Conservation (phyloP, 305 asterid species). For the Fraxinus angustifolia region DNA sequence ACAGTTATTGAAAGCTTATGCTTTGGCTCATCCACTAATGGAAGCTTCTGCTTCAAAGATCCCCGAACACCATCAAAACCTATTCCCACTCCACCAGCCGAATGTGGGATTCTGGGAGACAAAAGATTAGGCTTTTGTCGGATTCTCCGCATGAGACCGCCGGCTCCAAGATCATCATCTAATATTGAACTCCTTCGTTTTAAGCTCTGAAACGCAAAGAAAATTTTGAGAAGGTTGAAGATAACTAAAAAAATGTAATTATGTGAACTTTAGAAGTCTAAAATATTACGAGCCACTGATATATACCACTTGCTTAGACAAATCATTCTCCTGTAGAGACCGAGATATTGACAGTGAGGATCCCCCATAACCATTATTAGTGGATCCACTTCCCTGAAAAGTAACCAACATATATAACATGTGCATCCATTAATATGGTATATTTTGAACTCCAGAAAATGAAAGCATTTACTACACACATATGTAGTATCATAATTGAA, state of each 20-base stretch:
- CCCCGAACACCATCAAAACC: constrained; percentile 34
- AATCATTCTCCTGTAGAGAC: constrained; percentile 37
- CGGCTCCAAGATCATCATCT: constrained; percentile 75
- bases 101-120: constrained; percentile 34
- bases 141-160: constrained; percentile 74
- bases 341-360: constrained; percentile 35
- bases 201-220: constrained; percentile 44
- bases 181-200: constrained; percentile 76
- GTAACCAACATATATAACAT: constrained; percentile 6
- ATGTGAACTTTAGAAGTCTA: constrained; percentile 13
- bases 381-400: constrained; percentile 55
- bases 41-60: constrained; percentile 36
- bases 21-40: constrained; percentile 33
- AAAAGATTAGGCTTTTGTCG: constrained; percentile 65
- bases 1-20: constrained; percentile 27
- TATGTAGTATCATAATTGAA: constrained; percentile 14
- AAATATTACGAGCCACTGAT: constrained; percentile 10
- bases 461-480: neutral
- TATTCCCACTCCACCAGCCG: constrained; percentile 35
- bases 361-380: constrained; percentile 38
- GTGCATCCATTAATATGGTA: neutral
- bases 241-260: neutral
- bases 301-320: constrained; percentile 46
- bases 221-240: constrained; percentile 18
- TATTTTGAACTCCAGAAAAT: constrained; percentile 4